Base-by-base conservation (phyloP, 2,329 filamentous ascomycete genomes). In the Zymoseptoria brevis region DNA sequence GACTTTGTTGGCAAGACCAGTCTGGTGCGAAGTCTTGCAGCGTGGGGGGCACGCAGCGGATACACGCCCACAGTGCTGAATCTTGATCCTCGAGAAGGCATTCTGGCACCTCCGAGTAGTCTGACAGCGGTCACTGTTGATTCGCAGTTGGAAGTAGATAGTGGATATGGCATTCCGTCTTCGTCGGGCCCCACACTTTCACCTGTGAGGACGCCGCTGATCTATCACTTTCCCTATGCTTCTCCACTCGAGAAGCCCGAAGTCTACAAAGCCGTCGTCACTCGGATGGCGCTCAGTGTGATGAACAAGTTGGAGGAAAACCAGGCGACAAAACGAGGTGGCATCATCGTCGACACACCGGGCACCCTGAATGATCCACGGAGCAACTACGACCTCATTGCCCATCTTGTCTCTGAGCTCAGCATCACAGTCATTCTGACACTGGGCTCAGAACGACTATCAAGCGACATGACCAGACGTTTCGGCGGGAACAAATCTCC, bases 191-290 rank as follows among this genome's bases (percentile, higher is more conserved):
- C 94, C 0, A 94, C 88, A 66, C 83, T 86, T 0, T 86, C 96
- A 19, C 92, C 93, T 0, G 90, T 96, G 56, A 97, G 96, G 78
- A 80, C 96, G 67, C 94, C 94, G 4, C 77, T 99, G 57, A 90
- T 93, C 26, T 96, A 96, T 72, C 90, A 91, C 74, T 96, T 89
- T 73, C 93, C 94, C 16, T 79, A 88, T 63, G 80, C 83, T 56
- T 85, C 80, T 62, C 83, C 90, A 0, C 87, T 90, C 66, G 88
- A 90, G 54, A 88, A 90, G 61, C 80, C 83, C 0, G 66, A 68
- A 26, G 76, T 93, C 50, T 97, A 88, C 76, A 87, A 85, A 69
- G 82, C 86, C 11, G 76, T 96, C 61, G 78, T 89, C 22, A 89
- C 87, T 52, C 83, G 88, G 62, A 79, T 97, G 71, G 91, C 90